Evolutionary conservation across 495 filamentous ascomycete species (phyloP).

Genomic region (Penicillium arizonense): DNA sequence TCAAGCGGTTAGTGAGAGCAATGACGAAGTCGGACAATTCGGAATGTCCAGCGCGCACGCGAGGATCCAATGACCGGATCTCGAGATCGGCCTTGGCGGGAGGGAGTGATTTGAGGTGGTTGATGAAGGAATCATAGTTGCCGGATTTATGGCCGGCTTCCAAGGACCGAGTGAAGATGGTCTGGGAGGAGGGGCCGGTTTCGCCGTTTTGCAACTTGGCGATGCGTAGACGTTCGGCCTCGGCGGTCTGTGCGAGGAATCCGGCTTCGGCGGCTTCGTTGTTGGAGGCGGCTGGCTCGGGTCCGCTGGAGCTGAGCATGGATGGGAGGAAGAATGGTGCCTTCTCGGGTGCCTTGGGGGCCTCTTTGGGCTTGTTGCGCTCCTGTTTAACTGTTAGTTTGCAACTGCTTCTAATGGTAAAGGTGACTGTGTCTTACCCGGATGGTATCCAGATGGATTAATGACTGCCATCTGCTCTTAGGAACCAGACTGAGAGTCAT

Average conservation of each 20-base stretch:
- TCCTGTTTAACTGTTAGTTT: slow-evolving; percentile 36
- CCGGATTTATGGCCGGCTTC: slow-evolving; percentile 36
- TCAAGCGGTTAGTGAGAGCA: slow-evolving; percentile 68
- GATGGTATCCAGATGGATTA: slow-evolving; percentile 87
- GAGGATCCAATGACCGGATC: slow-evolving; percentile 70
- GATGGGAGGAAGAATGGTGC: slow-evolving; percentile 95
- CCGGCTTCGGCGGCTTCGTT: slow-evolving; percentile 35
- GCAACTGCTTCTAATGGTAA: background rate
- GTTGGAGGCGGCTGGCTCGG: slow-evolving; percentile 21
- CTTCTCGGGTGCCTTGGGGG: slow-evolving; percentile 88
- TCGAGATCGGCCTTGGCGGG: slow-evolving; percentile 85
- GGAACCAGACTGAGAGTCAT: slow-evolving; percentile 87
- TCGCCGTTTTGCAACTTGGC: slow-evolving; percentile 40
- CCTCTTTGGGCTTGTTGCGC: slow-evolving; percentile 91
- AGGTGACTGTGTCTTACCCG: slow-evolving; percentile 42
- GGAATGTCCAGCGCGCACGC: slow-evolving; percentile 36
- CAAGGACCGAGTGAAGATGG: slow-evolving; percentile 60
- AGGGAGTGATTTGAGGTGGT: slow-evolving; percentile 72
- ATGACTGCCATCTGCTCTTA: slow-evolving; percentile 86
- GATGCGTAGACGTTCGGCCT: slow-evolving; percentile 53
- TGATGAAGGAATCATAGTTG: slow-evolving; percentile 57
- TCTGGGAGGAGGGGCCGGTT: slow-evolving; percentile 28
- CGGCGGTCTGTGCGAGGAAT: slow-evolving; percentile 32
- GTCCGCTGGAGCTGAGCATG: slow-evolving; percentile 39
- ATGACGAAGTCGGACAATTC: slow-evolving; percentile 70